Percentiles rank a stretch among this genome's conserved stretches.
phyloP scores from a whole-genome alignment of 1,284 basidiomycete genomes.

The Pseudozyma pruni region DNA sequence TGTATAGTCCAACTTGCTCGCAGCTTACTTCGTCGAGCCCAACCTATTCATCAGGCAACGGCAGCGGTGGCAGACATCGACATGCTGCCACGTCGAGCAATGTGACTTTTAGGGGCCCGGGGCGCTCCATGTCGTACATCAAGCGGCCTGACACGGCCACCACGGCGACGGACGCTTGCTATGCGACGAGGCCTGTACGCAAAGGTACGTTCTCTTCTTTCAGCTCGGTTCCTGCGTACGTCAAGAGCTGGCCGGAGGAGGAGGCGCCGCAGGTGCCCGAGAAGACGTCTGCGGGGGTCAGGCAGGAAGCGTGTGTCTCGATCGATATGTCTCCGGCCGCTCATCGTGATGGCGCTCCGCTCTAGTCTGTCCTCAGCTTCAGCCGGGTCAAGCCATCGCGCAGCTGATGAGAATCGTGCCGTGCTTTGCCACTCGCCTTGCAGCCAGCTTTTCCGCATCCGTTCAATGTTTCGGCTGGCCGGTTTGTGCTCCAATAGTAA shows the following conservation, averaged over 20 bases:
- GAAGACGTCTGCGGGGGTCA: slow-evolving; percentile 7
- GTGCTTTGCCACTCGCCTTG: no score
- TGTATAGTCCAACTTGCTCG: slow-evolving; percentile 34
- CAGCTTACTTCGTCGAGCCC: slow-evolving; percentile 7
- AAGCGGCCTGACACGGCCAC: slow-evolving; percentile 33
- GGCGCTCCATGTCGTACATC: slow-evolving; percentile 18
- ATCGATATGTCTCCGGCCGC: slow-evolving; percentile 20
- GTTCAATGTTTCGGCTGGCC: neutral
- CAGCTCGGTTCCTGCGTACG: slow-evolving; percentile 22
- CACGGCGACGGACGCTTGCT: slow-evolving; percentile 6
- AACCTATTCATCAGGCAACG: slow-evolving; percentile 3
- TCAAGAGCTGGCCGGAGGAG: slow-evolving; percentile 8
- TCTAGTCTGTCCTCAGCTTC: neutral
- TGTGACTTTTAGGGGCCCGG: slow-evolving; percentile 1
- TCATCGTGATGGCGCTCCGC: neutral
- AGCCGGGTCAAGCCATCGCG: no score
- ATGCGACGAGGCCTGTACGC: neutral
- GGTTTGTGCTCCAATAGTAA: neutral
- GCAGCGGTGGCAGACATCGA: slow-evolving; percentile 14
- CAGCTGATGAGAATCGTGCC: no score
- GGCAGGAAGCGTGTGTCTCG: slow-evolving; percentile 19
- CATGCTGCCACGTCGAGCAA: slow-evolving; percentile 3
- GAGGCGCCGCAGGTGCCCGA: slow-evolving; percentile 5
- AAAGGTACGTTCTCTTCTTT: slow-evolving; percentile 27
- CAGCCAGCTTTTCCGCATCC: no score